Evolutionary conservation across 2,329 filamentous ascomycete species (phyloP), one percentile per base, ranked within the genome.

Genomic region (Epichloe baconii): DNA sequence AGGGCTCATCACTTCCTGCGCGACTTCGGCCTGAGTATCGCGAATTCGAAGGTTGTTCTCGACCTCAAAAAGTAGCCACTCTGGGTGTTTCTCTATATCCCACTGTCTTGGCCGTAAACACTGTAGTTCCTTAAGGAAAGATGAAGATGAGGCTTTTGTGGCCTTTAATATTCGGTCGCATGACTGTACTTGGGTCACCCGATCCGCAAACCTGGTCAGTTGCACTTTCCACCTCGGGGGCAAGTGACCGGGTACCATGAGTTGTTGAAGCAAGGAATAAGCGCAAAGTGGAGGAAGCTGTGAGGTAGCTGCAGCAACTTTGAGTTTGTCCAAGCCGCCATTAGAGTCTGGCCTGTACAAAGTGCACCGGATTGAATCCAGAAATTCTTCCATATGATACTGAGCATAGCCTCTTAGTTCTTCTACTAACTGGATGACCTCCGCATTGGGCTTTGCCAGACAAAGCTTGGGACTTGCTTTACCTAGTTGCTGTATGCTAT

Each of bases 1-100:
- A 0, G 72, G 71, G 0, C 57, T 50, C 6, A 71, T 73, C 76
- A 86, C 85, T 10, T 71, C 59, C 0, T 49, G 37, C 0, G 81
- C 77, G 47, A 87, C 78, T 1, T 73, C 58, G 5, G 73, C 69
- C 57, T 87, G 82, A 0, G 78, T 71, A 0, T 66, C 57, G 0
- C 84, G 73, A 11, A 87, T 79, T 3, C 79, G 56, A 1, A 87
- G 67, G 0, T 74, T 71, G 38, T 71, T 77, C 48, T 86, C 82
- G 1, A 83, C 66, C 59, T 87, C 83, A 0, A 87, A 54, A 0
- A 87, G 63, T 0, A 86, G 66, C 48, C 70, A 78, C 19, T 86
- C 82, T 0, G 82, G 79, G 40, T 68, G 65, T 17, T 43, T 21
- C 19, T 31, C 26, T 3, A 31, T 10, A 10, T 31, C 26, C 26